Evolutionary conservation across 2,329 filamentous ascomycete genomes (phyloP).

Genomic region (Ophiocordyceps camponoti-rufipedis): DNA sequence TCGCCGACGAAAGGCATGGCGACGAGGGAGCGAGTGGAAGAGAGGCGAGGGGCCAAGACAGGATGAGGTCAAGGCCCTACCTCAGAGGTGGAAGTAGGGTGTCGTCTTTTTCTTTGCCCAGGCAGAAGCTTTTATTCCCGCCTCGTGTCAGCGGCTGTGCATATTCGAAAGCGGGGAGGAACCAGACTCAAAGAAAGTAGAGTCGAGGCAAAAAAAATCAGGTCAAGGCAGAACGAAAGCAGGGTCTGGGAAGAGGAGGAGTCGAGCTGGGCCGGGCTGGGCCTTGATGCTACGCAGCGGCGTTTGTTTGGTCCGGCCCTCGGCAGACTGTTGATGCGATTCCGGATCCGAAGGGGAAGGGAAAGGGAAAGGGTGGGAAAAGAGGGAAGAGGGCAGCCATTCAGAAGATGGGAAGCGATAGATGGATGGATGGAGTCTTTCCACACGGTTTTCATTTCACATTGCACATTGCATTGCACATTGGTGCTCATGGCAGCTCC

Average conservation of each 20-base stretch:
- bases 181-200: not conserved
- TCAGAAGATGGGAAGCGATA: not conserved
- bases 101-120: too few relatives aligned
- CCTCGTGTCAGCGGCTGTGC: too few relatives aligned
- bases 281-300: not conserved
- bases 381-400: too few relatives aligned
- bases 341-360: not conserved
- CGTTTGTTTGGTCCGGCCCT: conserved; percentile 1
- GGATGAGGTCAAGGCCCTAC: not conserved
- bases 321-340: conserved; percentile 2
- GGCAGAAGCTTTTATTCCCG: too few relatives aligned
- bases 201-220: not conserved
- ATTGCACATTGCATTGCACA: too few relatives aligned
- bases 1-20: conserved; percentile 17
- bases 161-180: too few relatives aligned
- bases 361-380: too few relatives aligned
- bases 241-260: not conserved
- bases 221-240: not conserved
- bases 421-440: too few relatives aligned
- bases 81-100: too few relatives aligned
- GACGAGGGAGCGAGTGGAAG: not conserved
- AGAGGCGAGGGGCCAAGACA: not conserved
- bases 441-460: too few relatives aligned
- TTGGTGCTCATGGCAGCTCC: too few relatives aligned
- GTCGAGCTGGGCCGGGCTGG: not conserved